Evolutionary conservation across 1,284 basidiomycete genomes (phyloP).

Genomic region (Thelephora terrestris): DNA sequence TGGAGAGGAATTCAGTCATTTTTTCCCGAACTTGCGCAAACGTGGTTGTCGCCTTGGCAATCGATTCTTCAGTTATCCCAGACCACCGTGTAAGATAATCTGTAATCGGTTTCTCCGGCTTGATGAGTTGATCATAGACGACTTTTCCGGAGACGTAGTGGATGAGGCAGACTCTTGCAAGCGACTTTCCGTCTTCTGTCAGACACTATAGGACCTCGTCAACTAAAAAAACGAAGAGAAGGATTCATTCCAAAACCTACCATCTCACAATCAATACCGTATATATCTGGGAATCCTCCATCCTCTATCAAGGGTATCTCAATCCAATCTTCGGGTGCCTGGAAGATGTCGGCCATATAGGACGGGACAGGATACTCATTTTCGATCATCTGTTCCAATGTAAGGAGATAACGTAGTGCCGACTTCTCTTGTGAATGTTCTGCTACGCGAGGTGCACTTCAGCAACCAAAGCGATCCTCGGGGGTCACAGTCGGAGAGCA

Average conservation of each 20-base stretch:
- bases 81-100: conserved; percentile 93
- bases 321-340: conserved; percentile 54
- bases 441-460: conserved; percentile 27
- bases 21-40: conserved; percentile 67
- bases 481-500: conserved; percentile 5
- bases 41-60: conserved; percentile 62
- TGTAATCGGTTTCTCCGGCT: conserved; percentile 68
- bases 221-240: conserved; percentile 4
- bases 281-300: conserved; percentile 34
- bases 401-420: conserved; percentile 64
- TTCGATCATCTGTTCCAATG: conserved; percentile 78
- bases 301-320: conserved; percentile 55
- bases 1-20: conserved; percentile 45
- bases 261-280: conserved; percentile 91
- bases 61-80: conserved; percentile 73
- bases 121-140: conserved; percentile 81
- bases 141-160: conserved; percentile 63
- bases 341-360: conserved; percentile 62
- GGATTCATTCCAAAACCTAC: conserved; percentile 30
- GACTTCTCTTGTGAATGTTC: conserved; percentile 48
- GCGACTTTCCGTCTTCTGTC: conserved; percentile 80
- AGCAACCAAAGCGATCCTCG: conserved; percentile 1
- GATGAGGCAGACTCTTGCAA: conserved; percentile 77
- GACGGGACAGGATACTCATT: conserved; percentile 83
- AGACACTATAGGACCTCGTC: conserved; percentile 43